Base-by-base conservation (phyloP, 2,329 filamentous ascomycete genomes). In the Aspergillus tamarii region DNA sequence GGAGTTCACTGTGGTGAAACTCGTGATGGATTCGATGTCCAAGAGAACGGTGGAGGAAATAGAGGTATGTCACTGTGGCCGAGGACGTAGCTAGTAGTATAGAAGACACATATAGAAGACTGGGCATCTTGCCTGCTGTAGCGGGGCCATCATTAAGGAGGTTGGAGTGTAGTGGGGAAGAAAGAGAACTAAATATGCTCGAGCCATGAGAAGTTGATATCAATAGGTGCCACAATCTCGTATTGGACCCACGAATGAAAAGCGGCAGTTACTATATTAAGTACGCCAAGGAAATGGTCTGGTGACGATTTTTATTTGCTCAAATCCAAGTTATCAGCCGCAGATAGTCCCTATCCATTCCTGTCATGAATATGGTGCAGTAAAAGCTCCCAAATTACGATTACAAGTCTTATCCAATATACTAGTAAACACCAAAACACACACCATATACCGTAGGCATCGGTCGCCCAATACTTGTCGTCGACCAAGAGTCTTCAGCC, bases 61-160 rank as follows among this genome's bases (percentile, higher is more conserved):
- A 71, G 52, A 74, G 59, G 36, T 69, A 73, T 11, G 72, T 34
- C 6, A 64, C 62, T 64, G 72, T 82, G 2, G 64, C 82, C 7
- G 63, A 68, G 1, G 62, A 69, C 11, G 72, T 58, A 3, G 60
- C 60, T 12, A 65, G 26, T 3, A 59, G 19, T 2, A 56, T 52
- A 11, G 63, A 58, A 6, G 62, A 46, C 6, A 64, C 9, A 5
- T 54, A 21, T 21, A 57, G 32, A 5, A 61, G n/a, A 39, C 53
- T 52, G 6, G 53, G 54, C 64, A 65, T 63, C n/a, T 28, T 60
- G 55, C 30, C 23, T 36, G 7, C 9, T 26, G 73, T 8, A 68
- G 79, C 3, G 1, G 64, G 70, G 0, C 57, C 57, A 0, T 69
- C 72, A 14, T 74, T 7, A 11, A 6, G 81, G 59, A 72, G 72